phyloP scores from a whole-genome alignment of 768 basidiomycete genomes.

The Pholiota molesta region DNA sequence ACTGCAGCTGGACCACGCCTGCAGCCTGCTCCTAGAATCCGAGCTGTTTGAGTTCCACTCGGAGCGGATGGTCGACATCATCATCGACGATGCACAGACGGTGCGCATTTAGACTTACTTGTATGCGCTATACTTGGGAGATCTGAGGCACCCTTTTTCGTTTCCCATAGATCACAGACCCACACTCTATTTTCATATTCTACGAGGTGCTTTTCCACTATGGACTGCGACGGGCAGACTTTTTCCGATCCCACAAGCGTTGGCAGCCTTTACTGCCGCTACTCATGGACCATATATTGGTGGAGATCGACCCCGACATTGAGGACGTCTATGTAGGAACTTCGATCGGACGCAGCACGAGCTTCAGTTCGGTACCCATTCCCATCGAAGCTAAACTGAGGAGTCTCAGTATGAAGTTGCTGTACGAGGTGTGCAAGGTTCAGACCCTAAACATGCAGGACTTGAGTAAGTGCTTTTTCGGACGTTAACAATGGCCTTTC shows the following conservation, averaged over 20 bases:
- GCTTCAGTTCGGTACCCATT: conserved; percentile 47
- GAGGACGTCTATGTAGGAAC: conserved; percentile 61
- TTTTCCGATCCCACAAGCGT: conserved; percentile 79
- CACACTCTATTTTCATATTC: conserved; percentile 79
- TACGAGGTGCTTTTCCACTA: conserved; percentile 78
- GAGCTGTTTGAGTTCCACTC: conserved; percentile 92
- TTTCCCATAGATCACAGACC: conserved; percentile 71
- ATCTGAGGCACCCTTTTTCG: conserved; percentile 1
- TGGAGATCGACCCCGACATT: conserved; percentile 79
- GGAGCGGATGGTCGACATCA: conserved; percentile 85
- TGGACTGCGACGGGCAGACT: conserved; percentile 67
- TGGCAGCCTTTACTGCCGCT: conserved; percentile 84
- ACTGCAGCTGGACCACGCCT: conserved; percentile 84
- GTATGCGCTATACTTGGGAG: conserved; percentile 3
- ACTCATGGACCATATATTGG: conserved; percentile 81
- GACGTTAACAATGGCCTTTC: neutral
- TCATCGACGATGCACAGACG: conserved; percentile 67
- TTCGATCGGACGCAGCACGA: conserved; percentile 36
- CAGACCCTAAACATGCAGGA: conserved; percentile 81
- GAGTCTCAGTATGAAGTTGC: conserved; percentile 66
- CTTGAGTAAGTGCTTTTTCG: conserved; percentile 59
- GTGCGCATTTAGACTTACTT: conserved; percentile 44
- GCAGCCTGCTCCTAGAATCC: conserved; percentile 73
- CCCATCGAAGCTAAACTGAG: conserved; percentile 87
- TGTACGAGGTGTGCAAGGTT: conserved; percentile 94